These are phyloP conservation scores for Trichoderma citrinoviride DNA, from an alignment of 2,329 filamentous ascomycete genomes.

Conservation along the genomic window DNA sequence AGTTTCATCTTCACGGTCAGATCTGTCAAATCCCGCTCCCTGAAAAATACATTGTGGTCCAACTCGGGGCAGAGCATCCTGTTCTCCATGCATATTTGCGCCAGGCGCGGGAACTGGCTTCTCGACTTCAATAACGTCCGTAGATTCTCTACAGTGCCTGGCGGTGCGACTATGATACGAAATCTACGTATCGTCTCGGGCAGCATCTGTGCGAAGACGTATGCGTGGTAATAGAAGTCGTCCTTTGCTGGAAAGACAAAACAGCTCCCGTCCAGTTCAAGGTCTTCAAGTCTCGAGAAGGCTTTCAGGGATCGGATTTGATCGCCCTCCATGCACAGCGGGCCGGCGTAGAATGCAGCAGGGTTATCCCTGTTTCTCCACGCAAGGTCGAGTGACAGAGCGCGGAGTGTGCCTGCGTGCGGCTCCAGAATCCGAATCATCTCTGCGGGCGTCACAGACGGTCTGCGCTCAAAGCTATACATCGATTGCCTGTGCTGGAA, in stretches of 20 bases:
- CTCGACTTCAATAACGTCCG: background rate
- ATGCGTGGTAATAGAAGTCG: background rate
- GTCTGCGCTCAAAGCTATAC: background rate
- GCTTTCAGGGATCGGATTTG: background rate
- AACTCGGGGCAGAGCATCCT: too few relatives aligned
- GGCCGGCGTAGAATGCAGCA: too few relatives aligned
- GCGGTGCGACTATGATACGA: background rate
- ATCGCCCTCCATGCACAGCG: background rate
- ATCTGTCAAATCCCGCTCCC: too few relatives aligned
- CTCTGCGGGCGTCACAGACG: background rate
- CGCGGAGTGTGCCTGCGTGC: background rate
- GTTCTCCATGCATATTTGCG: too few relatives aligned
- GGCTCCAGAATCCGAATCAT: background rate
- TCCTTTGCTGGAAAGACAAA: background rate
- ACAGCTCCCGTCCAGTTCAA: background rate
- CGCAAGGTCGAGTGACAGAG: background rate
- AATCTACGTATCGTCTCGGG: background rate
- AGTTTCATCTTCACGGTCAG: too few relatives aligned
- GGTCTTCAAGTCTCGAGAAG: background rate
- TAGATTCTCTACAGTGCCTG: background rate
- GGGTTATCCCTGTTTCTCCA: background rate
- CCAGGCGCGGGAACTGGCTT: too few relatives aligned
- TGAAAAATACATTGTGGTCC: too few relatives aligned
- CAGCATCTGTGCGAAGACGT: background rate
- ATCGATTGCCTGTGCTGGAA: background rate